These are phyloP conservation scores for Fusarium brachygibbosum DNA, from an alignment of 2,329 filamentous ascomycete genomes.

Conservation along the genomic window DNA sequence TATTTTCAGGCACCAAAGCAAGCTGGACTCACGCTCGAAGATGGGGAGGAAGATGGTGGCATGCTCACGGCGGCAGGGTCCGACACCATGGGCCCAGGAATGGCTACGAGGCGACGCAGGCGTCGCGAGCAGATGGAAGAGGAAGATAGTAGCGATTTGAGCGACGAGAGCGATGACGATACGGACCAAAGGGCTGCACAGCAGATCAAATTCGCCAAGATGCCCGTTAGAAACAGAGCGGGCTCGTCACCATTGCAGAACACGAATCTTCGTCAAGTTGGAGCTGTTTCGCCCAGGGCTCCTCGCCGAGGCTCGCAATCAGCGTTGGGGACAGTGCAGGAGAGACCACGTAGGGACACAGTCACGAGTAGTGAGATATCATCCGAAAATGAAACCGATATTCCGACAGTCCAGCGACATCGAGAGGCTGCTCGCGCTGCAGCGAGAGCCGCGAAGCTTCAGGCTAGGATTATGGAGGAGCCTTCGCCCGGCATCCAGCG, in stretches of 20 bases:
- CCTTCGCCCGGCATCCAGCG: constrained; percentile 58
- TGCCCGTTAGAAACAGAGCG: constrained; percentile 87
- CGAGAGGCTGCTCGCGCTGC: constrained; percentile 72
- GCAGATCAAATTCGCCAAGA: constrained; percentile 96
- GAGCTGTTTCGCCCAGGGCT: constrained; percentile 62
- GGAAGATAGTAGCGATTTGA: constrained; percentile 87
- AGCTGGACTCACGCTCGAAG: constrained; percentile 73
- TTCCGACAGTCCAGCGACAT: constrained; percentile 73
- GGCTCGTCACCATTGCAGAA: constrained; percentile 88
- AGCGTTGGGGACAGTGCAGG: constrained; percentile 76
- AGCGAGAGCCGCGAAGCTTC: constrained; percentile 56
- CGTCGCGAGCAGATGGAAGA: constrained; percentile 83
- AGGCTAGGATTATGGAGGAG: constrained; percentile 58
- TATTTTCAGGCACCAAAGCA: constrained; percentile 82
- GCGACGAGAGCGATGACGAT: constrained; percentile 87
- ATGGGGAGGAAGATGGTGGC: constrained; percentile 79
- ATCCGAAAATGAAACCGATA: constrained; percentile 83
- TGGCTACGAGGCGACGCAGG: constrained; percentile 75
- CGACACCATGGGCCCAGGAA: constrained; percentile 76
- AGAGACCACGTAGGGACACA: constrained; percentile 78
- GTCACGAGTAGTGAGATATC: constrained; percentile 87
- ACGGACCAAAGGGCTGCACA: constrained; percentile 81
- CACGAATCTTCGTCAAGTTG: constrained; percentile 70
- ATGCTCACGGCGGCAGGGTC: constrained; percentile 77
- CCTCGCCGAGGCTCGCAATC: constrained; percentile 77